Percentiles rank a stretch among this genome's conserved stretches.
Conservation (phyloP, 768 basidiomycete genomes). For the Chlorophyllum brunneum region DNA sequence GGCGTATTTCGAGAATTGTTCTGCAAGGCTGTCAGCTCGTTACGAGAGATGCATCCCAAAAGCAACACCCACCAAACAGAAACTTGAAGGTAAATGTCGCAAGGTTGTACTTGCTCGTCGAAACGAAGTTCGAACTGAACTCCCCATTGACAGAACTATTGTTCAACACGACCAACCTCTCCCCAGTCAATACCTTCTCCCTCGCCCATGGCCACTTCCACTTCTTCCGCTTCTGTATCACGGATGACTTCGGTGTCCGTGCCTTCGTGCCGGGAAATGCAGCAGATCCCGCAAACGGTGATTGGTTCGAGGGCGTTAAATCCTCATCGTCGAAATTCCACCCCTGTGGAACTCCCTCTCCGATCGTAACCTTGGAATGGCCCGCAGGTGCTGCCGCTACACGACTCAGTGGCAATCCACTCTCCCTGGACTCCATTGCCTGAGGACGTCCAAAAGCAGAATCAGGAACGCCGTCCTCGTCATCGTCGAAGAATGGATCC, state of each 20-base stretch:
- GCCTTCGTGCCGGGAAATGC: slow-evolving; percentile 32
- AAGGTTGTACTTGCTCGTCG: slow-evolving; percentile 93
- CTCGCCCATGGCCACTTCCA: slow-evolving; percentile 89
- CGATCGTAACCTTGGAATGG: slow-evolving; percentile 41
- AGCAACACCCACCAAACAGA: slow-evolving; percentile 63
- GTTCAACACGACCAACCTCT: slow-evolving; percentile 82
- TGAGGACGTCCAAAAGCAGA: slow-evolving; percentile 56
- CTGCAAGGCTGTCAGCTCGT: slow-evolving; percentile 35
- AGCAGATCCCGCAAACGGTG: slow-evolving; percentile 40
- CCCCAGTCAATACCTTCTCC: slow-evolving; percentile 59
- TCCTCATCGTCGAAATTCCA: slow-evolving; percentile 77
- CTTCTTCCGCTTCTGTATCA: slow-evolving; percentile 30
- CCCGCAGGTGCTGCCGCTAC: slow-evolving; percentile 63
- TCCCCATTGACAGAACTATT: slow-evolving; percentile 62
- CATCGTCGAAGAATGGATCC: slow-evolving; percentile 90
- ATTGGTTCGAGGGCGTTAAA: slow-evolving; percentile 32
- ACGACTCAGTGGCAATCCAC: slow-evolving; percentile 54
- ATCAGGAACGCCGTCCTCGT: slow-evolving; percentile 69
- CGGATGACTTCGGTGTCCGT: slow-evolving; percentile 17
- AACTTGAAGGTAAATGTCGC: slow-evolving; percentile 91
- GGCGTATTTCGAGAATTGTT: slow-evolving; percentile 98
- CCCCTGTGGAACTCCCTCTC: slow-evolving; percentile 51
- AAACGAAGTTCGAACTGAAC: slow-evolving; percentile 79
- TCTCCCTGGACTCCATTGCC: slow-evolving; percentile 51
- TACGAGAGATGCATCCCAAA: background rate